These are phyloP conservation scores for Xenosphaeropsis pyriputrescens DNA, from an alignment of 2,329 filamentous ascomycete genomes.

Conservation along the genomic window DNA sequence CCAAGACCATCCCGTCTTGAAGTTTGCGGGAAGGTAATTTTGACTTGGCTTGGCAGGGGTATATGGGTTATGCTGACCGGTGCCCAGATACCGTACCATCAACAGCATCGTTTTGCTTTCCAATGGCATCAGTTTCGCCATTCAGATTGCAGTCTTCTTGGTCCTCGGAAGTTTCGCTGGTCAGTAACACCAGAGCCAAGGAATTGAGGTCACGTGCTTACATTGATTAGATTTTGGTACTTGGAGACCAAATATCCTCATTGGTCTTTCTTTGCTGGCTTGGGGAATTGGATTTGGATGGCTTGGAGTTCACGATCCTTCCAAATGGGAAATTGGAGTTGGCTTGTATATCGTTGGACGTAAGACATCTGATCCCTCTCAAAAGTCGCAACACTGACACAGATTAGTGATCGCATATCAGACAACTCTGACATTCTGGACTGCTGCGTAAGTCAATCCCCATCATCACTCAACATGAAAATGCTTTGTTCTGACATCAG, in stretches of 20 bases:
- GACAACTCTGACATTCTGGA: conserved; percentile 55
- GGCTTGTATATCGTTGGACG: conserved; percentile 49
- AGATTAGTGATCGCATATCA: conserved; percentile 43
- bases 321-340: conserved; percentile 43
- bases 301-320: conserved; percentile 45
- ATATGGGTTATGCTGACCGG: background rate
- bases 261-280: conserved; percentile 43
- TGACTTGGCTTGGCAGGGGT: background rate
- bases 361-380: too few relatives aligned
- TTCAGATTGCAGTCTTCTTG: conserved; percentile 41
- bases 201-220: background rate
- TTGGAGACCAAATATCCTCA: conserved; percentile 46
- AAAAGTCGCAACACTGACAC: too few relatives aligned
- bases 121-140: conserved; percentile 54
- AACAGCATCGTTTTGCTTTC: conserved; percentile 50
- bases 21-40: conserved; percentile 32
- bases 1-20: conserved; percentile 25
- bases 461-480: too few relatives aligned
- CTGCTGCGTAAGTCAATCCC: conserved; percentile 28
- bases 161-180: conserved; percentile 27
- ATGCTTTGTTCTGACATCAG: too few relatives aligned
- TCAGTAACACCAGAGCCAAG: conserved; percentile 19
- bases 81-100: conserved; percentile 32
- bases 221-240: conserved; percentile 48
- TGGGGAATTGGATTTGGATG: conserved; percentile 52